phyloP scores from a whole-genome alignment of 202 grass and related monocot species.

The Hordeum pubiflorum region DNA sequence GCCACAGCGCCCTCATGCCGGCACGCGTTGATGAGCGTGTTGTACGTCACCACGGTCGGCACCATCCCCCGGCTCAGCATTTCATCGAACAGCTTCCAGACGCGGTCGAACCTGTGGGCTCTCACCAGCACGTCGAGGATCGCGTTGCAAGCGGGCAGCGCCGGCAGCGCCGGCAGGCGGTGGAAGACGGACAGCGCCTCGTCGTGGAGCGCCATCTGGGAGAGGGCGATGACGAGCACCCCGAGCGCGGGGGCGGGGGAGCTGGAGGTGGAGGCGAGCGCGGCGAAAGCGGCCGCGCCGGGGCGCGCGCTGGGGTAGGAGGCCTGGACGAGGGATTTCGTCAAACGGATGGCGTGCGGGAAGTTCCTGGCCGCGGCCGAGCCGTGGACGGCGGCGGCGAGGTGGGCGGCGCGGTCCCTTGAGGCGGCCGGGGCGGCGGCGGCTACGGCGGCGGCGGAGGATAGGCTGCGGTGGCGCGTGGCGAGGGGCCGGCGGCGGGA shows the following conservation, averaged over 20 bases:
- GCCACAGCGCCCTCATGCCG: conserved; percentile 23
- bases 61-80: conserved; percentile 33
- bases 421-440: background rate
- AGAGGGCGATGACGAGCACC: conserved; percentile 45
- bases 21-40: conserved; percentile 43
- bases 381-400: conserved; percentile 32
- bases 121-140: conserved; percentile 34
- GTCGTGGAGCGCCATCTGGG: conserved; percentile 34
- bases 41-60: conserved; percentile 44
- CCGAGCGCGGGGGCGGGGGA: conserved; percentile 33
- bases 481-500: conserved; percentile 1
- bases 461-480: background rate
- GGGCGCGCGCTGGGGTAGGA: background rate
- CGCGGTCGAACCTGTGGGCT: conserved; percentile 6
- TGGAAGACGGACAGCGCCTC: conserved; percentile 35
- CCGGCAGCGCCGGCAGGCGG: conserved; percentile 27
- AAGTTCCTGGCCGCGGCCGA: conserved; percentile 30
- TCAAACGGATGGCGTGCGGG: conserved; percentile 48
- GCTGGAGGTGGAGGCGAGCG: conserved; percentile 27
- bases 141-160: conserved; percentile 32
- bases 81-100: conserved; percentile 44
- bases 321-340: conserved; percentile 43
- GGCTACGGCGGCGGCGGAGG: background rate
- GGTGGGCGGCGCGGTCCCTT: background rate
- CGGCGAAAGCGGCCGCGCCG: background rate